Base-by-base conservation (phyloP, 768 basidiomycete genomes). In the Phanerochaete carnosa region DNA sequence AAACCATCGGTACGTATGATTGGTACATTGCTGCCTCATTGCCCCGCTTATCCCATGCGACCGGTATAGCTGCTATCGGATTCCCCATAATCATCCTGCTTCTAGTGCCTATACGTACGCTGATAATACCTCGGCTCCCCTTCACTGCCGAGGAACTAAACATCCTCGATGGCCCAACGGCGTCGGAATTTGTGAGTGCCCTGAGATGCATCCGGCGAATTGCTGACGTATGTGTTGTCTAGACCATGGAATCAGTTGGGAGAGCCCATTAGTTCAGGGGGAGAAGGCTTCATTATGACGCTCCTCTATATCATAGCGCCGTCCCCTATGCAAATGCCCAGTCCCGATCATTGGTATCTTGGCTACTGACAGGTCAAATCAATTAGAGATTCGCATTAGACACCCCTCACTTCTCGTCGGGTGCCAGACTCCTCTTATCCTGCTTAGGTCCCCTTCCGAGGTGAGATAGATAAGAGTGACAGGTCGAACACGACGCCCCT, bases 51-150 rank as follows among this genome's bases (percentile, higher is more conserved):
- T 32, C 9, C n/a, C 28, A 19, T 51, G 26, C 29, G 26, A n/a
- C 28, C 58, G 51, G 9, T 59, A 8, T 13, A 88, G 94, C 91
- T 45, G 94, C 93, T 3, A 94, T 96, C 60, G 93, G 89, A 0
- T 97, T 97, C 71, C 94, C 95, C 0, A 80, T 96, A 54, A 84
- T 97, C 66, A 95, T 96, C 68, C 83, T 92, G 70, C 73, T 92
- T 39, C 80, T 97, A 15, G 79, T 96, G 25, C 95, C 95, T 0
- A 62, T 95, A 13, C 82, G 95, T 50, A 80, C 84, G 26, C 76
- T 80, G 59, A 64, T 91, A n/a, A 79, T 96, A 15, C 93, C 95
- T 0, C 78, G 78, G 22, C 73, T 95, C 45, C 81, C 88, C 0
- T 95, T 97, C 70, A 88, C 88, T 0, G 67, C 72, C 2, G 90